Conservation (phyloP, 2,329 filamentous ascomycete species). For the Hypoxylon sp. region DNA sequence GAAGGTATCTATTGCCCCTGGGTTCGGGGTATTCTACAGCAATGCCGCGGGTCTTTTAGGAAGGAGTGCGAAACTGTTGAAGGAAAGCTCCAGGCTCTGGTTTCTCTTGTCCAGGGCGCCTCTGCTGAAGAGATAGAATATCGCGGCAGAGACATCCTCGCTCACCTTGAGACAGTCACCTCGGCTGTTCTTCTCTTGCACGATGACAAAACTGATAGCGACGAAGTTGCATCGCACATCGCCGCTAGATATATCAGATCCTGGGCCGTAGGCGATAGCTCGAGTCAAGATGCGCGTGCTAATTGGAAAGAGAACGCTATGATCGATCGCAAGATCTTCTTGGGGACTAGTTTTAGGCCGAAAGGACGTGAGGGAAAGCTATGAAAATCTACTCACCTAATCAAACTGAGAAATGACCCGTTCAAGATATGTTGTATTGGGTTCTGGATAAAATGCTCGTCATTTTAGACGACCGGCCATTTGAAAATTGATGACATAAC, state of each 20-base stretch:
- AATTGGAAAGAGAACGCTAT: background rate
- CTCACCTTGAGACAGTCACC: conserved; percentile 13
- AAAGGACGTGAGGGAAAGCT: conserved; percentile 1
- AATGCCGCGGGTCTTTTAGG: conserved; percentile 9
- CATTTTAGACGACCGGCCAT: no score
- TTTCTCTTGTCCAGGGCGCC: background rate
- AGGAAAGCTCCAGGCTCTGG: conserved; percentile 3
- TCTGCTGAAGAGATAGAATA: conserved; percentile 10
- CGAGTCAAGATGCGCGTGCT: background rate
- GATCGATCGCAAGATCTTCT: conserved; percentile 20
- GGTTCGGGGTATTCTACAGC: conserved; percentile 8
- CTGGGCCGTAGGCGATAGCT: background rate
- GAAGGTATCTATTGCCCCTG: conserved; percentile 26
- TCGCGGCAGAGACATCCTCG: conserved; percentile 10
- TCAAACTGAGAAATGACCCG: background rate
- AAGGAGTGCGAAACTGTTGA: conserved; percentile 13
- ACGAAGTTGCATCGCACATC: conserved; percentile 12
- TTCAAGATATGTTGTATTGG: background rate
- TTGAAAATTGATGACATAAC: no score
- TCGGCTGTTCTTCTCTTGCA: conserved; percentile 14
- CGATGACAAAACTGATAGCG: conserved; percentile 7
- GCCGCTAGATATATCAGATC: conserved; percentile 19
- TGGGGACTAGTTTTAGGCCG: conserved; percentile 1
- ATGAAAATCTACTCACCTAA: background rate
- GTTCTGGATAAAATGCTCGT: no score